Base-by-base conservation (phyloP, 1,284 basidiomycete species). In the Agaricales sp. region DNA sequence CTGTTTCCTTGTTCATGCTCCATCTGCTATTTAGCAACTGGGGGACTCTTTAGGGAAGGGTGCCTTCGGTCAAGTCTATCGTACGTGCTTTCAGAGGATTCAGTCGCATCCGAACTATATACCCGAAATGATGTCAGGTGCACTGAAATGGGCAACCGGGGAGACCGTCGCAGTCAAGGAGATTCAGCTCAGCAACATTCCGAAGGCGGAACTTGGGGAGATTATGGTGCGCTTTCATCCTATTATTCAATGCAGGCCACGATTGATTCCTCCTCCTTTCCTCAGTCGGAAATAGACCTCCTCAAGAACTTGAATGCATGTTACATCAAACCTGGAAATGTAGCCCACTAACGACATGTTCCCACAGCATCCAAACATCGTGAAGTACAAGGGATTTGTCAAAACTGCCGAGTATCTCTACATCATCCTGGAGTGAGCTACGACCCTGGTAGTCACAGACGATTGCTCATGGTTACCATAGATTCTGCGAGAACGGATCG, bases 331-430 rank as follows among this genome's bases (percentile, higher is more conserved):
- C 44, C 13, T 24, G 12, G 6, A 18, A 13, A 6, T 4, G 13
- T 24, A 21, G 13, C 23, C 24, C 20, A 45, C 20, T 45, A 45
- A 48, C 51, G 41, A 22, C 13, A 23, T 22, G 23, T 11, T 41
- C 43, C 49, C 48, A 37, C 59, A 87, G 85, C 86, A 88, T 61
- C 77, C 87, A 37, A 98, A 98, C 65, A 98, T 98, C 61, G 95
- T 99, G 63, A 97, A 98, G 68, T 98, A 98, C 72, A 95, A 96
- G 61, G 93, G 95, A 16, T 98, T 94, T 59, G 91, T 93, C 63
- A 94, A 94, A 70, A 95, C 92, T 49, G 81, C 83, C 51, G 90
- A 97, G 61, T 92, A 83, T 63, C 74, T 98, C 54, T 96, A 95
- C 67, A 98, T 99, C 67, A 92, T 99, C 56, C 78, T 98, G 50